Conservation (phyloP, 345 rosid genomes). For the Hevea brasiliensis region DNA sequence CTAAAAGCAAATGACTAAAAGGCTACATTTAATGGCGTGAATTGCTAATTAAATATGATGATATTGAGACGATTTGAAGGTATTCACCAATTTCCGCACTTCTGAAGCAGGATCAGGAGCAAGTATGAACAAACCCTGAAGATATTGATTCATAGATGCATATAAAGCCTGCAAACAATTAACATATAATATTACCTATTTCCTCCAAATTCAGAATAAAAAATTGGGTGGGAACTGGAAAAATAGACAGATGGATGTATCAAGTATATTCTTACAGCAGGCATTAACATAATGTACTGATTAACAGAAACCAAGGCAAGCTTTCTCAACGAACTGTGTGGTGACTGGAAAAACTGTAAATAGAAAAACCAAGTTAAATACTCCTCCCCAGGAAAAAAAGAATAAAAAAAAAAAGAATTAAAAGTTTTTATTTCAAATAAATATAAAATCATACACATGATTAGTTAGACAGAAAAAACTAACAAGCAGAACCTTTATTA, state of each 20-base stretch:
- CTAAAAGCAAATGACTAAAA: neutral
- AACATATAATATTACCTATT: neutral
- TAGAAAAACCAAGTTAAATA: constrained; percentile 15
- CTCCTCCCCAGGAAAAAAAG: neutral
- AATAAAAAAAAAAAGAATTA: neutral
- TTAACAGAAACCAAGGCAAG: constrained; percentile 85
- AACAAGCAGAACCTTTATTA: neutral
- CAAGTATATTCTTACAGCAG: constrained; percentile 66
- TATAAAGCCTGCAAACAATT: constrained; percentile 62
- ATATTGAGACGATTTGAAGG: constrained; percentile 13
- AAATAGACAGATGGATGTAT: constrained; percentile 8
- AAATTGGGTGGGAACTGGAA: neutral
- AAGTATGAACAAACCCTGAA: constrained; percentile 86
- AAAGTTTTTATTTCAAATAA: too few relatives aligned
- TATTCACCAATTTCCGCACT: constrained; percentile 59
- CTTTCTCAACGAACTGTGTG: constrained; percentile 77
- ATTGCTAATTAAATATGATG: neutral
- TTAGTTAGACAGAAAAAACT: neutral
- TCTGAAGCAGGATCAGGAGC: constrained; percentile 78
- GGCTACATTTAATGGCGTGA: neutral
- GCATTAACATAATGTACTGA: constrained; percentile 89
- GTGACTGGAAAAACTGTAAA: constrained; percentile 88
- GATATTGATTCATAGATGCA: constrained; percentile 52
- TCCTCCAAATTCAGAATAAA: constrained; percentile 11
- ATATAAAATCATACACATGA: neutral